Evolutionary conservation across 1,284 basidiomycete genomes (phyloP), one percentile per base, ranked within the genome.

Genomic region (Hypsizygus ulmarius): DNA sequence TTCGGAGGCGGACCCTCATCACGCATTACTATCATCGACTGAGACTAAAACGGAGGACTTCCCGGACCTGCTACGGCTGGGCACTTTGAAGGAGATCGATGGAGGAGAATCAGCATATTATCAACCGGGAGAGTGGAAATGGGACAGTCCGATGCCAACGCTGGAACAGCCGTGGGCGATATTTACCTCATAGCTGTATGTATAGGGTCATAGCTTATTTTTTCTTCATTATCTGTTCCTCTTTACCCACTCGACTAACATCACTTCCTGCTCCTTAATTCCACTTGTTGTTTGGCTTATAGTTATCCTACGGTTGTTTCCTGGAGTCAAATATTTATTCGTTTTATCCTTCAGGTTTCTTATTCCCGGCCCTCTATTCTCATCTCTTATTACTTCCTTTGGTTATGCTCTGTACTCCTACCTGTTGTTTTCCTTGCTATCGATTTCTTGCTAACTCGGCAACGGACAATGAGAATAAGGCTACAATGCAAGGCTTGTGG

Each of bases 141-240:
- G 81, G 80, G 86, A 87, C 49, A 73, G 74, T 52, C 60, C 73
- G 25, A 86, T 88, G 82, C 66, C 74, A 47, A 65, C 77, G 28
- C 61, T 74, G 50, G 87, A 90, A 5, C 81, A 79, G 61, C 74
- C 84, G 18, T 90, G 87, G 87, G 82, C 82, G 29, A 80, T 88
- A 55, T 82, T 73, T 62, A 77, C 74, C 58, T 78, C 72, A 70
- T 79, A 71, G 67, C 64, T 61, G 49, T 53, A 57, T 60, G 53
- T 54, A 56, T 55, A 49, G 53, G 55, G 59, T 58, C 55, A 59
- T 59, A 59, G 60, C 59, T 63, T 58, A 55, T 51, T 58, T 51
- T 58, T 56, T 57, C 49, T 59, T 52, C 61, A 46, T 58, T 54
- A 40, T 46, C 49, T 45, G 49, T 53, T 37, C 37, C 39, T 41